Conservation (phyloP, 140 eudicot genomes). For the Ambrosia hybrid region DNA sequence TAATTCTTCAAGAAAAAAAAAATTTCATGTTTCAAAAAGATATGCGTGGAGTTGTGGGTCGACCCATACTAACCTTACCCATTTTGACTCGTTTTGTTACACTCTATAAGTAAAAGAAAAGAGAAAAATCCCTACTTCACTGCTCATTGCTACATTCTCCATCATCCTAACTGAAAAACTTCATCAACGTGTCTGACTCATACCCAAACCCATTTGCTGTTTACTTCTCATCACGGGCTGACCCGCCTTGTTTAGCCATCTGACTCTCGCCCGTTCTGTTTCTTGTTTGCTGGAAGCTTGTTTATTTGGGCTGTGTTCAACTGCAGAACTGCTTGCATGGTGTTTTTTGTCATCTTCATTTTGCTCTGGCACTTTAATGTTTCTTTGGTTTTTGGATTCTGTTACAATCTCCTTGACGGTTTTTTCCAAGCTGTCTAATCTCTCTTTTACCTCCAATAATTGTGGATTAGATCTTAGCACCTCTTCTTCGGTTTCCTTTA, state of each 20-base stretch:
- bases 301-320: constrained; percentile 7
- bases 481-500: constrained; percentile 40
- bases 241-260: constrained; percentile 9
- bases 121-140: not conserved
- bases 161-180: not conserved
- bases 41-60: too few relatives aligned
- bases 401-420: constrained; percentile 49
- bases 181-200: not conserved
- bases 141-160: not conserved
- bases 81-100: not conserved
- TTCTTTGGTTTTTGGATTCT: constrained; percentile 47
- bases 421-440: constrained; percentile 62
- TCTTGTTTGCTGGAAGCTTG: constrained; percentile 12
- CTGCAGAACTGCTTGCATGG: constrained; percentile 8
- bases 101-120: not conserved
- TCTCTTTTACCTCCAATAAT: constrained; percentile 63
- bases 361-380: constrained; percentile 13
- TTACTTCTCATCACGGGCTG: constrained; percentile 4
- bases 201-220: not conserved
- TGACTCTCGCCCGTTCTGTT: constrained; percentile 13
- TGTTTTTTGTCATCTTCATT: constrained; percentile 19
- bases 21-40: too few relatives aligned
- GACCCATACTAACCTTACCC: not conserved
- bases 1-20: not conserved
- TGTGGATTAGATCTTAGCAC: constrained; percentile 46